Conservation (phyloP, 768 basidiomycete genomes). For the Lactarius pseudohatsudake region DNA sequence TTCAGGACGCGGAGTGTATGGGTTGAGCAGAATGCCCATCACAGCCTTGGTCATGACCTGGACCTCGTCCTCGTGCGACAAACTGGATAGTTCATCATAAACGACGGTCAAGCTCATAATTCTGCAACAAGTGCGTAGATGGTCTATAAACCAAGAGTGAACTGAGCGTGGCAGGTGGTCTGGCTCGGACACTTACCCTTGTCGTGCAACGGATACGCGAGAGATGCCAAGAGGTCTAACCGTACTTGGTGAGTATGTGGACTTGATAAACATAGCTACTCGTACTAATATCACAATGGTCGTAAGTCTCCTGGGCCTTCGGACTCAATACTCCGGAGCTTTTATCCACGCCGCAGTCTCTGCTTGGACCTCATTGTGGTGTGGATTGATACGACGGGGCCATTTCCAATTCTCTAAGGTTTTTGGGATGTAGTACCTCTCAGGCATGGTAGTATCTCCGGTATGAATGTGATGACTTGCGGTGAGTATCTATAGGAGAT, state of each 20-base stretch:
- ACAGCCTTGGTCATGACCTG: constrained; percentile 11
- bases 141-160: background rate
- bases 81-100: constrained; percentile 25
- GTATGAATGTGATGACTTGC: too few species aligned
- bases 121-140: constrained; percentile 24
- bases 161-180: background rate
- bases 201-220: constrained; percentile 23
- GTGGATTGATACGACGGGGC: constrained; percentile 26
- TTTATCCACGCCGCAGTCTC: constrained; percentile 20
- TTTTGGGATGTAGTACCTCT: constrained; percentile 8
- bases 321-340: constrained; percentile 21
- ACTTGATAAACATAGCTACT: background rate
- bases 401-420: constrained; percentile 26
- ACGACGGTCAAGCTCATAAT: constrained; percentile 10
- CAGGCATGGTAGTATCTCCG: background rate
- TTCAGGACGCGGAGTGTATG: background rate
- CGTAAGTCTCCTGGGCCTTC: constrained; percentile 12
- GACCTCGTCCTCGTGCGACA: background rate
- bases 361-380: constrained; percentile 20
- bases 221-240: constrained; percentile 27
- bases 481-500: too few species aligned
- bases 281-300: constrained; percentile 28
- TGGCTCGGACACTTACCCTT: background rate
- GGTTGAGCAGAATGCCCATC: constrained; percentile 24
- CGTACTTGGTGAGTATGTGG: background rate